Base-by-base conservation (phyloP, 2,329 filamentous ascomycete genomes). In the Hyphodiscus sp. region DNA sequence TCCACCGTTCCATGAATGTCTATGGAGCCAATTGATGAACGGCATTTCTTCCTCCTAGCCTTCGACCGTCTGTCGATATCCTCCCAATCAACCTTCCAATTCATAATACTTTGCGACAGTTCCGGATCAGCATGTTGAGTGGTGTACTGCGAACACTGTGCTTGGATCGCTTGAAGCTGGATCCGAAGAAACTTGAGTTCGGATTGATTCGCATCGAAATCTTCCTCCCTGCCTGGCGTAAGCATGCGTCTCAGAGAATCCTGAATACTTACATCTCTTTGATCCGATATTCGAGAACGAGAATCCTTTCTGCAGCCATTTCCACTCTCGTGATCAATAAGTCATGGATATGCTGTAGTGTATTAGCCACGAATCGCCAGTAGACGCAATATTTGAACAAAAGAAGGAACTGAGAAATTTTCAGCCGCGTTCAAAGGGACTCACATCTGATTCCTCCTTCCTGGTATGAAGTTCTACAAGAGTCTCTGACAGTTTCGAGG, bases 161-260 rank as follows among this genome's bases (percentile, higher is more conserved):
- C 76, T 70, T 85, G 81, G 60, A 85, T 76, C 20, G 78, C 80
- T 59, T 82, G 80, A 57, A 84, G 73, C 63, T 80, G 78, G 56
- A 87, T 79, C 53, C 81, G 78, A 43, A 83, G 74, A 64, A 81
- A 81, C 45, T 78, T 74, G 26, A 86, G 73, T 64, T 85, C 81
- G 42, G 80, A 77, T 57, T 83, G 79, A 62, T 78, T 77, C 60
- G 78, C 74, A 47, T 76, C 71, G 20, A 79, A 72, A 60, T 83
- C 78, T 41, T 77, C 71, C 63, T 80, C 81, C 60, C 76, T 83
- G 55, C 44, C 11, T 44, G 45, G 49, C 49, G 73, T 66, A n/a
- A 43, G 41, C 26, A 33, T 30, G 5, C 26, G 20, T 45, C n/a
- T 41, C 11, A 20, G 29, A 20, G 20, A 20, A 41, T 20, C 11